phyloP scores from a whole-genome alignment of 106 monocot species.

The Vanilla planifolia region DNA sequence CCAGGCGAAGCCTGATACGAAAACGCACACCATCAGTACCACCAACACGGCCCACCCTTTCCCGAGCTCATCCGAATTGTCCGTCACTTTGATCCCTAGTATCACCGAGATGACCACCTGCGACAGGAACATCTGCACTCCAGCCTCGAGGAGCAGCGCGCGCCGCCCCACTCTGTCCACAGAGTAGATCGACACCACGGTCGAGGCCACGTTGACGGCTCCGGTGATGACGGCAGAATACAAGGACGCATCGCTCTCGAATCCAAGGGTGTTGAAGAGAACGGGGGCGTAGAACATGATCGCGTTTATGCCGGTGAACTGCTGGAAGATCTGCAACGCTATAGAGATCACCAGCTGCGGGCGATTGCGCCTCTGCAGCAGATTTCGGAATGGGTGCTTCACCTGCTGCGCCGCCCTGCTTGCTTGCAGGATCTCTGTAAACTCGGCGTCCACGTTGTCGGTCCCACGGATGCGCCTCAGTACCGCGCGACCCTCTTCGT shows the following conservation, averaged over 20 bases:
- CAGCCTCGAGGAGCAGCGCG: constrained; percentile 62
- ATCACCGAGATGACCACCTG: constrained; percentile 47
- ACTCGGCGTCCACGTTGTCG: constrained; percentile 60
- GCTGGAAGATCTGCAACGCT: constrained; percentile 29
- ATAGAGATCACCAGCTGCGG: constrained; percentile 78
- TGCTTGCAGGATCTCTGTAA: constrained; percentile 67
- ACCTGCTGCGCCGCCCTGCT: constrained; percentile 58
- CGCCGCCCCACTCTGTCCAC: constrained; percentile 60
- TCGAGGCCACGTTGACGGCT: constrained; percentile 63
- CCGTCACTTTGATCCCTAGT: constrained; percentile 50
- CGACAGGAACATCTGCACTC: constrained; percentile 73
- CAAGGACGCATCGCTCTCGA: constrained; percentile 58
- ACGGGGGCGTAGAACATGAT: constrained; percentile 82
- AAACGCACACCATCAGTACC: constrained; percentile 28
- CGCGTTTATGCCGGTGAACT: no score
- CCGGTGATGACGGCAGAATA: constrained; percentile 79
- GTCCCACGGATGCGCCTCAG: constrained; percentile 54
- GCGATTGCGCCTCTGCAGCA: constrained; percentile 57
- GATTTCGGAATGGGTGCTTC: constrained; percentile 88
- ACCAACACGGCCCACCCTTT: constrained; percentile 39
- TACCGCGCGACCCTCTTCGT: constrained; percentile 60
- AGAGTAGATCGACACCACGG: constrained; percentile 60
- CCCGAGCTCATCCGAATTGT: constrained; percentile 29
- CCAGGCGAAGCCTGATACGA: background rate
- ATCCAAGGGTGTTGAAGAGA: constrained; percentile 71